Percentiles rank a stretch among this genome's conserved stretches.
Conservation (phyloP, 2,329 filamentous ascomycete species). For the Dactylellina cionopaga region DNA sequence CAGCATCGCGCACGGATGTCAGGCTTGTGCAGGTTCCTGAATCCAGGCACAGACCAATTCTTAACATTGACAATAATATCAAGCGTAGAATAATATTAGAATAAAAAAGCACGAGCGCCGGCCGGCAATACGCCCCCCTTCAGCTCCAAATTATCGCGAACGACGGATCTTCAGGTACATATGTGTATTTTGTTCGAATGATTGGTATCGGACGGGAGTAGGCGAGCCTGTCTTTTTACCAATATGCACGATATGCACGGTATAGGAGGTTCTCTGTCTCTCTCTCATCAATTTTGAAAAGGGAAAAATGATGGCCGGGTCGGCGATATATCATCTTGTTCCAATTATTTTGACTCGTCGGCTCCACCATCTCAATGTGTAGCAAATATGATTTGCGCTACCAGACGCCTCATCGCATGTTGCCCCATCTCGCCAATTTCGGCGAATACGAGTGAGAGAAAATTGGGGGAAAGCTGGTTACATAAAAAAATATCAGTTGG, state of each 20-base stretch:
- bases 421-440: constrained; percentile 48
- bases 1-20: constrained; percentile 42
- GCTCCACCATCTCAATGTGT: constrained; percentile 36
- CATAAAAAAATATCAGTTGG: no score
- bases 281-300: no score
- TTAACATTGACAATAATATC: not conserved
- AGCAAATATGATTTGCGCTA: constrained; percentile 14
- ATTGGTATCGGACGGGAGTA: constrained; percentile 17
- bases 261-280: no score
- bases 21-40: constrained; percentile 29
- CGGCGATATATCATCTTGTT: constrained; percentile 24
- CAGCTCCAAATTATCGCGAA: not conserved
- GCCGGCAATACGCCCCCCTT: not conserved
- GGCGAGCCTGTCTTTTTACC: constrained; percentile 3
- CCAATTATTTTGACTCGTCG: constrained; percentile 18
- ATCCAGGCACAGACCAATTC: constrained; percentile 44
- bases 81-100: not conserved
- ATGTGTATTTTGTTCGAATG: no score
- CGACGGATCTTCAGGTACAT: constrained; percentile 12
- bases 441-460: constrained; percentile 27
- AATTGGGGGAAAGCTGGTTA: not conserved
- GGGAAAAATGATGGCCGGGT: not conserved
- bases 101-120: not conserved
- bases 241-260: not conserved
- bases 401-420: constrained; percentile 30